Evolutionary conservation across 2,329 filamentous ascomycete species (phyloP), one percentile per base, ranked within the genome.

Genomic region (Monilinia polystroma): DNA sequence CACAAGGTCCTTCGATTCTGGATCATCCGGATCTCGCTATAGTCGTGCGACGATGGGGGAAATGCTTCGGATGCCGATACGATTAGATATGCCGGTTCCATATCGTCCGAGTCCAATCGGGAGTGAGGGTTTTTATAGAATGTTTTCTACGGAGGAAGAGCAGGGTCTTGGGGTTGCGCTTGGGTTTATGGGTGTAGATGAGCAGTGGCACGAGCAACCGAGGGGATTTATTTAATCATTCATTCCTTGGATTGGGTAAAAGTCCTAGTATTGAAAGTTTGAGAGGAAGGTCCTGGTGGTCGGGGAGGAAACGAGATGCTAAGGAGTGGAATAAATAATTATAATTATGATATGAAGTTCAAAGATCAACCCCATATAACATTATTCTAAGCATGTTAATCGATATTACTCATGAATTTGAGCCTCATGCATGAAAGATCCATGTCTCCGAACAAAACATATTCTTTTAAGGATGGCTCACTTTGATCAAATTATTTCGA

Each of bases 11-110:
- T 51, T 62, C n/a, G 14, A 32, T 4, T 62, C 58, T 2, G 29
- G 5, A 38, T 23, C 29, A 3, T 23, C 43, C 12, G 57, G 57
- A 11, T 60, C 57, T 8, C 29, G 45, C 18, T 60, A 60, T 38
- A 60, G 57, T 23, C 57, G 57, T 12, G 45, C 29, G 43, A 60
- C 57, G 14, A 51, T 20, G 8, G 57, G 43, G 43, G 57, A 49
- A 11, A 29, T 29, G 1, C 29, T 60, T 16, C 43, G n/a, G 5
- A 23, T 12, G 6, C 43, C 57, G 20, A 7, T 23, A 7, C 20
- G 14, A 10, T 7, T 49, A 16, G 43, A 60, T 38, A 35, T 38
- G 43, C 45, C 57, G 7, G 43, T 60, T 8, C 45, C 43, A 38
- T 51, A 60, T 51, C 57, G 43, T 7, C 43, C 57, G 3, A 29